These are phyloP conservation scores for Citrus glauca DNA, from an alignment of 345 rosid species.

Conservation along the genomic window DNA sequence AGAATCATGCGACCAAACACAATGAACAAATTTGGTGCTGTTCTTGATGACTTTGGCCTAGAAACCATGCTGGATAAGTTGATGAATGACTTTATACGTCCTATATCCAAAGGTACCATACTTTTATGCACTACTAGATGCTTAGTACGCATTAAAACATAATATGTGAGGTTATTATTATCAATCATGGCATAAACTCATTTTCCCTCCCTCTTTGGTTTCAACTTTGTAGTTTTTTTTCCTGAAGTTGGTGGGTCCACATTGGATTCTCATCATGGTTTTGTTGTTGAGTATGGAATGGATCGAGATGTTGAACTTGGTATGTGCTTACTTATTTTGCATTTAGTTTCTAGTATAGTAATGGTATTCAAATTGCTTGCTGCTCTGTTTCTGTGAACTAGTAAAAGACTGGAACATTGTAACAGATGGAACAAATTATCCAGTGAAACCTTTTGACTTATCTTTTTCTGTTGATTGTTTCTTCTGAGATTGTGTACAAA, in stretches of 20 bases:
- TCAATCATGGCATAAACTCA: not conserved
- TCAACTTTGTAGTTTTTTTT: conserved; percentile 61
- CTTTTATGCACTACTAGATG: not conserved
- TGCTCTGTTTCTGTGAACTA: not conserved
- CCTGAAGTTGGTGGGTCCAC: conserved; percentile 82
- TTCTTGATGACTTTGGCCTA: conserved; percentile 94
- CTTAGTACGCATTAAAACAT: not conserved
- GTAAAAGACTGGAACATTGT: not conserved
- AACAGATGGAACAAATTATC: not conserved
- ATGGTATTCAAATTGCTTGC: not conserved
- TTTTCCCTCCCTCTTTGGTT: not conserved
- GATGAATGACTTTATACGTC: conserved; percentile 74
- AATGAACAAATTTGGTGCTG: conserved; percentile 87
- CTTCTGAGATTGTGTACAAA: not conserved
- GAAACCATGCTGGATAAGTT: conserved; percentile 82
- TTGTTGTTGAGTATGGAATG: conserved; percentile 88
- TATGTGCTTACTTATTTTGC: conserved; percentile 31
- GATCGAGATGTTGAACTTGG: conserved; percentile 90
- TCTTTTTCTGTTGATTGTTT: not conserved
- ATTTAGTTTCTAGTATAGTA: not conserved
- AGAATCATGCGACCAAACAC: conserved; percentile 94
- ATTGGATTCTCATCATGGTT: conserved; percentile 97
- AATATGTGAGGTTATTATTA: not conserved
- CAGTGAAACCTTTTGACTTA: not conserved
- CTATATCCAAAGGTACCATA: conserved; percentile 62